A percentile compares a stretch with the other conserved stretches of the same genome.
Evolutionary conservation across 2,329 filamentous ascomycete species (phyloP).

Genomic region (Curvularia sp.): DNA sequence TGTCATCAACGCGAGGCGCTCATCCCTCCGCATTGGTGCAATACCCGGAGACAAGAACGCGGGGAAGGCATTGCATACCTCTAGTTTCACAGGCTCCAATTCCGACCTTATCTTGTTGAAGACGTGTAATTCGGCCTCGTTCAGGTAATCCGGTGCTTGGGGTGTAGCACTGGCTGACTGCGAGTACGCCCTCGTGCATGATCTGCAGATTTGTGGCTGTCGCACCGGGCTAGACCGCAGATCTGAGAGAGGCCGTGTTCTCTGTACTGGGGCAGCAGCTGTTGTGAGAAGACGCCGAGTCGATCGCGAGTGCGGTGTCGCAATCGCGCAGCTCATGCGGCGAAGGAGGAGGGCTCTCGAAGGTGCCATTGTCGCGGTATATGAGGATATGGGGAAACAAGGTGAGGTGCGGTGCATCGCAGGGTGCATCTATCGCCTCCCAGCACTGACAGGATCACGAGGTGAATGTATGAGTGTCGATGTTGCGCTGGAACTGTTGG

Average conservation of each 20-base stretch:
- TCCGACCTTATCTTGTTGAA: conserved; percentile 56
- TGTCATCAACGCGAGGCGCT: conserved; percentile 17
- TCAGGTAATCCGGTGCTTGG: conserved; percentile 57
- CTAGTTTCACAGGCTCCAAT: conserved; percentile 54
- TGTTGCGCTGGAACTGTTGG: conserved; percentile 21
- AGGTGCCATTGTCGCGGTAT: conserved; percentile 41
- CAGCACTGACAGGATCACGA: conserved; percentile 19
- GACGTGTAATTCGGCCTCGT: conserved; percentile 55
- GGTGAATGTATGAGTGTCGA: conserved; percentile 10
- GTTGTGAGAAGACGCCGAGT: conserved; percentile 31
- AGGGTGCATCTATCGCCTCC: conserved; percentile 10
- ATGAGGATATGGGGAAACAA: conserved; percentile 5
- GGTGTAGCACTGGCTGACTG: conserved; percentile 28
- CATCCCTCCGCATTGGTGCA: conserved; percentile 13
- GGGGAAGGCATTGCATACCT: conserved; percentile 48
- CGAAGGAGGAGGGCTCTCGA: conserved; percentile 40
- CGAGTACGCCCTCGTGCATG: conserved; percentile 34
- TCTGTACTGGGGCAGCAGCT: conserved; percentile 15
- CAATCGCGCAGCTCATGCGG: conserved; percentile 30
- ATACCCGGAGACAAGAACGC: conserved; percentile 9
- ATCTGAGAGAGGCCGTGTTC: conserved; percentile 14
- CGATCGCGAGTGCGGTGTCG: conserved; percentile 29
- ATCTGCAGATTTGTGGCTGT: conserved; percentile 16
- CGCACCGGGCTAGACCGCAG: conserved; percentile 15
- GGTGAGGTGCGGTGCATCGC: conserved; percentile 19